These are phyloP conservation scores for Gossypium turneri DNA, from an alignment of 345 rosid species.

Conservation along the genomic window DNA sequence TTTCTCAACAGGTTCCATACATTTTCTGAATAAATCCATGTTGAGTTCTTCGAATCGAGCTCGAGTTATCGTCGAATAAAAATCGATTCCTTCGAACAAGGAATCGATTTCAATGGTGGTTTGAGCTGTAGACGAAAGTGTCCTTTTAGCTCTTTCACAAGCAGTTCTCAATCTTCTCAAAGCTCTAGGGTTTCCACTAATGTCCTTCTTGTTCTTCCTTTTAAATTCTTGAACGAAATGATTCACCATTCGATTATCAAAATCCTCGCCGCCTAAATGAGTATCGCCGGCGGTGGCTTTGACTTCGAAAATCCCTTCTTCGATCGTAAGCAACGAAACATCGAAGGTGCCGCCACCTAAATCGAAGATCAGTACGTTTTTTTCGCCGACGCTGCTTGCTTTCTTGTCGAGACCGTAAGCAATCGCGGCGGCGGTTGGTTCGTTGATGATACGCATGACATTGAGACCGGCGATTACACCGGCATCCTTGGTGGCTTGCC, in stretches of 20 bases:
- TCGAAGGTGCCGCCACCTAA: conserved; percentile 61
- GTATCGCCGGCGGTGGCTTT: conserved; percentile 58
- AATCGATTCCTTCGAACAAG: conserved; percentile 46
- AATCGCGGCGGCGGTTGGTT: conserved; percentile 56
- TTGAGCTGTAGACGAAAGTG: conserved; percentile 61
- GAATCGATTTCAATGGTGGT: conserved; percentile 69
- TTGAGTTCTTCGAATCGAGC: conserved; percentile 47
- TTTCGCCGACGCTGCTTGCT: conserved; percentile 42
- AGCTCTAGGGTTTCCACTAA: conserved; percentile 45
- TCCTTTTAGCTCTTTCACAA: conserved; percentile 70
- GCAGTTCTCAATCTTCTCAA: conserved; percentile 60
- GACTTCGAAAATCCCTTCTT: conserved; percentile 51
- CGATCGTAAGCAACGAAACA: conserved; percentile 53
- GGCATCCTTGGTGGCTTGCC: conserved; percentile 55
- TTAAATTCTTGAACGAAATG: conserved; percentile 51
- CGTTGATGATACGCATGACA: conserved; percentile 50
- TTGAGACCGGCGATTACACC: conserved; percentile 54
- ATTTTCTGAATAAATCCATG: conserved; percentile 47
- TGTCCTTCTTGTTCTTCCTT: conserved; percentile 53
- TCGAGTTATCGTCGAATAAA: conserved; percentile 44
- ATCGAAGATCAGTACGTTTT: conserved; percentile 51
- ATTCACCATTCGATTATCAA: conserved; percentile 62
- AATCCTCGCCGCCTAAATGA: conserved; percentile 61
- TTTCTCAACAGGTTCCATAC: conserved; percentile 54
- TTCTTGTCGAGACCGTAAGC: conserved; percentile 62